phyloP scores from a whole-genome alignment of 2,329 filamentous ascomycete species.

The Phialophora macrospora region DNA sequence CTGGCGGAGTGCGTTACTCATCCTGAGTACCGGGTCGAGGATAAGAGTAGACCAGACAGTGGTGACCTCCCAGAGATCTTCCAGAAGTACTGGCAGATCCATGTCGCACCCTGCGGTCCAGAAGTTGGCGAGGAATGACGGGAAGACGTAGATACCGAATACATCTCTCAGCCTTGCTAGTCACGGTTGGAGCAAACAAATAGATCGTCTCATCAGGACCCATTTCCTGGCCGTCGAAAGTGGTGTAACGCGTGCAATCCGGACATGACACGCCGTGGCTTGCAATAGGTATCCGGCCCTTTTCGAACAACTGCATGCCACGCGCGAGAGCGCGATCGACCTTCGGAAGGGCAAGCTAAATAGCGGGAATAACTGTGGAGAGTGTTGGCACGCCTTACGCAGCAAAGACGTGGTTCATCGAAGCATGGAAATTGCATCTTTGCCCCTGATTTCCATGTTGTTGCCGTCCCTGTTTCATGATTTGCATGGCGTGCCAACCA shows the following conservation, averaged over 20 bases:
- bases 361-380: not conserved
- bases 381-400: slow-evolving; percentile 3
- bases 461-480: not conserved
- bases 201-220: not conserved
- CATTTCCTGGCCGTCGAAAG: not conserved
- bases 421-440: not conserved
- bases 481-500: not conserved
- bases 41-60: slow-evolving; percentile 17
- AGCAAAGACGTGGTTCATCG: not conserved
- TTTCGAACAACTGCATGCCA: not conserved
- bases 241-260: not conserved
- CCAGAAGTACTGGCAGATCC: slow-evolving; percentile 34
- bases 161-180: not conserved
- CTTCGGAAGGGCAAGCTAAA: not conserved
- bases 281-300: not conserved
- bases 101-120: slow-evolving; percentile 28
- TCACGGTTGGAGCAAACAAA: not conserved
- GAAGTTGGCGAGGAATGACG: not conserved
- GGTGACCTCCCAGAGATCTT: slow-evolving; percentile 17
- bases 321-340: not conserved
- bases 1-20: slow-evolving; percentile 55
- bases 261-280: not conserved
- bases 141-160: not conserved
- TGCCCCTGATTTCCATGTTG: not conserved
- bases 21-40: slow-evolving; percentile 34